phyloP scores from a whole-genome alignment of 1,284 basidiomycete genomes.

The Fistulinella cinereoalba region DNA sequence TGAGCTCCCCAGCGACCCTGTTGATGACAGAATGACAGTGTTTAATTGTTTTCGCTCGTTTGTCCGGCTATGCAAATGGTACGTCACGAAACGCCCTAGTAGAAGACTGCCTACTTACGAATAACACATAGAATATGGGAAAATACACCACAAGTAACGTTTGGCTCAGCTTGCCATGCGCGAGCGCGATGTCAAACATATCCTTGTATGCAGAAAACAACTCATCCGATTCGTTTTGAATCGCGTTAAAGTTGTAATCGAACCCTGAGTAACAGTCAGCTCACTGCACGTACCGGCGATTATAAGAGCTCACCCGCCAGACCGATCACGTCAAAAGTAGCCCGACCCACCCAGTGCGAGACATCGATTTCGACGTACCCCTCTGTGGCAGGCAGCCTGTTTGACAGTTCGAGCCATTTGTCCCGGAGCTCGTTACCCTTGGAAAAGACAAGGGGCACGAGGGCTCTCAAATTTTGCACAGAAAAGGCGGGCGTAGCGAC shows the following conservation, averaged over 20 bases:
- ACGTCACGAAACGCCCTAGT: conserved; percentile 1
- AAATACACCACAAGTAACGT: conserved; percentile 55
- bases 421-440: conserved; percentile 64
- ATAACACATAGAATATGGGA: conserved; percentile 54
- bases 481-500: conserved; percentile 78
- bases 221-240: conserved; percentile 71
- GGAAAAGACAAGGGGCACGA: conserved; percentile 66
- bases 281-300: not conserved
- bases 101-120: conserved; percentile 43
- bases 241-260: conserved; percentile 75
- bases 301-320: conserved; percentile 50
- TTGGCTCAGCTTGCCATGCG: conserved; percentile 48
- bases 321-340: conserved; percentile 80
- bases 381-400: conserved; percentile 9
- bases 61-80: conserved; percentile 48
- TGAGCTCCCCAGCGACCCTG: conserved; percentile 63
- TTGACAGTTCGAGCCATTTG: conserved; percentile 52
- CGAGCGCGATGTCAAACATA: conserved; percentile 73
- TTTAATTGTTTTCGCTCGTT: conserved; percentile 46
- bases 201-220: conserved; percentile 74
- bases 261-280: conserved; percentile 50
- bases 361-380: conserved; percentile 49
- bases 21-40: conserved; percentile 61
- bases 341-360: conserved; percentile 70
- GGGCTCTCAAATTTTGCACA: conserved; percentile 63